Base-by-base conservation (phyloP, 306 rosid genomes). In the Quercus alba region DNA sequence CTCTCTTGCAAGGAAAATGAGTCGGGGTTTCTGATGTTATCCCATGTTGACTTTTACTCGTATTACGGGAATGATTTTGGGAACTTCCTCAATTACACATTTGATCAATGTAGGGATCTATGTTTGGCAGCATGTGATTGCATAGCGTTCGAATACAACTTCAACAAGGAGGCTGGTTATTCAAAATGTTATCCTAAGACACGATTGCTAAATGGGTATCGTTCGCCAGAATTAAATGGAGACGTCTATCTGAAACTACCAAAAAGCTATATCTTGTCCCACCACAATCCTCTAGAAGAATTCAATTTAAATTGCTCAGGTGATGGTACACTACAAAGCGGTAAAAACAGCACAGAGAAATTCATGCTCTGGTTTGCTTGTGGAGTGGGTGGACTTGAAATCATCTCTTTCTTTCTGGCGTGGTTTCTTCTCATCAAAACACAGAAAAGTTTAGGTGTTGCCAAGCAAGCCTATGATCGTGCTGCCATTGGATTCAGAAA, bases 401-500 rank as follows among this genome's bases (percentile, higher is more conserved):
- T 85, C 52, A 26, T 82, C 7, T 79, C 79, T 30, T 3, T 76
- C 11, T 3, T 85, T 3, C 6, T 76, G 28, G 79, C 82, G 10
- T 75, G 72, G 77, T 64, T n/a, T 8, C 21, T 82, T 9, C 51
- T 85, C 10, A 10, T 25, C 2, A 70, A 51, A 44, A 44, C 33
- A 19, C 10, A 38, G 30, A 21, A 30, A 28, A 57, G 19, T 3
- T 62, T 46, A 0, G 69, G 79, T 1, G 9, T 10, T 15, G 78
- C 54, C 44, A 79, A 82, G 20, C 81, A 78, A 13, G 75, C 72
- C 0, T 81, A 82, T 28, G 76, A 81, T 38, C 84, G 84, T 26
- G 84, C 92, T 0, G 86, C 88, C 0, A 85, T 91, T 0, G 85
- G 92, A 2, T 90, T 92, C 79, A 84, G 81, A 52, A 86, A 86